Conservation (phyloP, 176 grass and related monocot species). For the Otatea glauca region DNA sequence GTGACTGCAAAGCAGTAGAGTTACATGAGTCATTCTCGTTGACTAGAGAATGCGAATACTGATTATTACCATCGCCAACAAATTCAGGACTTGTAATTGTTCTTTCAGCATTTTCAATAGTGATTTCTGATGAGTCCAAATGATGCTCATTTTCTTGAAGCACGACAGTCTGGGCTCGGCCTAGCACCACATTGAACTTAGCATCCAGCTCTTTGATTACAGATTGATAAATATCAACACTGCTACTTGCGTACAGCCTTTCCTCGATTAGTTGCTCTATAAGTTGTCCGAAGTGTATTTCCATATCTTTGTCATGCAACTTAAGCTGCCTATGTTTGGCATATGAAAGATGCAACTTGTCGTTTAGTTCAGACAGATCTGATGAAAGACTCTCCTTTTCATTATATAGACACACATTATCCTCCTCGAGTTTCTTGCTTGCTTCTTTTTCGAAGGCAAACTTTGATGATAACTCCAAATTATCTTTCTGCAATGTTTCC, state of each 20-base stretch:
- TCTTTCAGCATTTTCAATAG: constrained; percentile 47
- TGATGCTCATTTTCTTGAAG: constrained; percentile 34
- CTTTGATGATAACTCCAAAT: constrained; percentile 51
- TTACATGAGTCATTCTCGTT: constrained; percentile 41
- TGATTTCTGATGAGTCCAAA: constrained; percentile 27
- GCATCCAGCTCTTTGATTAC: constrained; percentile 63
- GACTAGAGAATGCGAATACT: constrained; percentile 26
- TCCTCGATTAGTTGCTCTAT: constrained; percentile 74
- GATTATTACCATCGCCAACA: constrained; percentile 29
- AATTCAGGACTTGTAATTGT: constrained; percentile 3
- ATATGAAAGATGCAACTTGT: constrained; percentile 61
- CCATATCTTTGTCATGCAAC: constrained; percentile 59
- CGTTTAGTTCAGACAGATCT: constrained; percentile 70
- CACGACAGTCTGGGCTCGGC: constrained; percentile 20
- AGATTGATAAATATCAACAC: constrained; percentile 63
- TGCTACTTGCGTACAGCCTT: constrained; percentile 55
- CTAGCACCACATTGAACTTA: constrained; percentile 31
- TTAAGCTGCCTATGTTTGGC: constrained; percentile 67
- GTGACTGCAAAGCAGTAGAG: constrained; percentile 50
- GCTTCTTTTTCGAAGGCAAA: constrained; percentile 44
- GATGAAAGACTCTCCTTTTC: constrained; percentile 64
- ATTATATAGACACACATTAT: constrained; percentile 58
- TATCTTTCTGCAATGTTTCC: constrained; percentile 57
- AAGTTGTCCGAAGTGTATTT: constrained; percentile 58
- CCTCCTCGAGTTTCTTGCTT: constrained; percentile 63